Evolutionary conservation across 2,329 filamentous ascomycete species (phyloP), one percentile per base, ranked within the genome.

Genomic region (Aspergillus ustus): DNA sequence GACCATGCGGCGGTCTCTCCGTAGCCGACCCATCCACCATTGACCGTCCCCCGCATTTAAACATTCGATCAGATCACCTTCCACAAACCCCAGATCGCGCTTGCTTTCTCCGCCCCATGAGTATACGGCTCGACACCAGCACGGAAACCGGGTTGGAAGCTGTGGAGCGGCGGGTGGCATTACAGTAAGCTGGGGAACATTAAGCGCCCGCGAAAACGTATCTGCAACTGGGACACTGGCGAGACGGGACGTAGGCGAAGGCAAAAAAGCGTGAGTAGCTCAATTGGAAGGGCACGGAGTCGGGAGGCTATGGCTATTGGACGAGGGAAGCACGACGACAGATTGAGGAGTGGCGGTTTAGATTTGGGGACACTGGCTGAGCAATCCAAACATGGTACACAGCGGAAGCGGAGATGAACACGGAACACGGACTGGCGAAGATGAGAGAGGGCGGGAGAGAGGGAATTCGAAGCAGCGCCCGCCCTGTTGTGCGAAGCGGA

Each of bases 11-110:
- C 91, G 90, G 79, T 99, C 95, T 69, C 95, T 88, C 73, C 89
- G 91, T 73, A 99, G 80, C 66, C 94, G 88, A 52, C 95, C 95
- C 80, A 93, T 97, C 95, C 95, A 99, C 95, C 95, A 99, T 51
- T 92, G 93, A 56, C 95, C 95, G 80, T 99, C 95, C 66, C 95
- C 95, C 20, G 95, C 95, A 76, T 99, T 99, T 57, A 99, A 84
- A 73, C 94, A 97, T 85, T 99, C 95, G 76, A 99, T 99, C 68
- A 99, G 80, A 78, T 99, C 95, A 66, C 95, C 95, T 78, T 99
- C 95, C 69, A 99, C 91, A 78, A 99, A 99, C 17, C 95, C 95
- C 61, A 99, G 85, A 75, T 99, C 95, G 76, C 91, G 89, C 82
- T 96, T 96, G 25, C 91, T 94, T 89, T 97, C 93, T 82, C 93